Evolutionary conservation across 2,329 filamentous ascomycete species (phyloP), one percentile per base, ranked within the genome.

Genomic region (Geosmithia morbida): DNA sequence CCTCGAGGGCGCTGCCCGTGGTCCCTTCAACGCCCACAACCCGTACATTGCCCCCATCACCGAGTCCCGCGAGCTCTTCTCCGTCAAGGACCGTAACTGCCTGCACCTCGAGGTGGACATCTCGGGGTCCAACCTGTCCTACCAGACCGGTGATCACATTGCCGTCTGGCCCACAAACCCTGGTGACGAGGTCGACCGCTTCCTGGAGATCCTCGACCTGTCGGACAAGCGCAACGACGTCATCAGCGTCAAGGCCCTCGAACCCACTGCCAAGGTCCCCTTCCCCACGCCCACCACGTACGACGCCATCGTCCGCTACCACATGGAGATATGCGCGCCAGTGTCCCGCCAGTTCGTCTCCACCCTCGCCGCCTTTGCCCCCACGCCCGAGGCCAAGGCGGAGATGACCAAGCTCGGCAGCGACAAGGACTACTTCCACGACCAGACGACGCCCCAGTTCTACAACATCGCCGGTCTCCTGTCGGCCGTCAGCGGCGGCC

Each of bases 251-350:
- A 96, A 94, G 70, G 82, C 87, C 49, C 78, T 96, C 41, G 94
- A 98, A 66, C 81, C 89, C 42, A 97, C 92, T 8, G 88, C 92
- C 55, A 97, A 96, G 70, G 88, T 98, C 43, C 92, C 92, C 7
- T 97, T 98, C 71, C 94, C 94, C 17, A 89, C 89, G 5, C 92
- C 92, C 7, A 97, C 92, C 16, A 98, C 92, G 2, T 97, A 90
- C 66, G 90, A 97, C 66, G 85, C 90, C 49, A 87, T 90, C 53
- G 72, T 86, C 50, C 86, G 92, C 55, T 98, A 96, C 67, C 90
- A 98, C 67, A 84, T 98, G 72, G 94, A 98, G 68, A 92, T 96
- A 54, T 87, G 88, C 62, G 88, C 87, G 43, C 87, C 92, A 44
- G 85, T 98, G 29, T 98, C 92, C 50, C 90, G 94, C 70, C 92